These are phyloP conservation scores for Pythium angustatum DNA, from an alignment of 352 stramenopile genomes.

Conservation along the genomic window DNA sequence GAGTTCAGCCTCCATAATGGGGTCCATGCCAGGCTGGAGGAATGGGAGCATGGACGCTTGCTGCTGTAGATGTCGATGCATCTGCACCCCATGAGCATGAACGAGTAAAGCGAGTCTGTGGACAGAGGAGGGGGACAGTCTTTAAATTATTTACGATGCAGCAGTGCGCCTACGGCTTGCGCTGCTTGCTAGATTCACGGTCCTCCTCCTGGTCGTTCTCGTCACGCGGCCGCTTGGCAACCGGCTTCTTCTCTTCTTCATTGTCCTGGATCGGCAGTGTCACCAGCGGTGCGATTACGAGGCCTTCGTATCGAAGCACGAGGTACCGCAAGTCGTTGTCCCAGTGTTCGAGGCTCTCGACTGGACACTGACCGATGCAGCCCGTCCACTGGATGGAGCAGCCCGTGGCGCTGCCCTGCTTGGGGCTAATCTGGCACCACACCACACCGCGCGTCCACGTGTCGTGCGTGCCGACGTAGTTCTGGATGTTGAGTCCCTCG, in stretches of 20 bases:
- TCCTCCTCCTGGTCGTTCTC: background rate
- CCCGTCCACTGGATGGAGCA: conserved; percentile 55
- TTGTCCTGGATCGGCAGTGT: conserved; percentile 25
- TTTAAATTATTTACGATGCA: conserved; percentile 1
- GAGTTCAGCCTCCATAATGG: too few species aligned
- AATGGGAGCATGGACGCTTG: background rate
- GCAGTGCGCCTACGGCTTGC: background rate
- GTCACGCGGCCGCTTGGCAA: conserved; percentile 3
- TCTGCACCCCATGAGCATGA: background rate
- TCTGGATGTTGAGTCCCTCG: conserved; percentile 54
- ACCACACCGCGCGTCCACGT: conserved; percentile 53
- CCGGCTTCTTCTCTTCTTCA: background rate
- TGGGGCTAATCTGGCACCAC: conserved; percentile 47
- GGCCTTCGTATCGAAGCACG: conserved; percentile 56
- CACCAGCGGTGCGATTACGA: conserved; percentile 44
- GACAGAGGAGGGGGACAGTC: background rate
- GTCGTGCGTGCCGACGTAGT: conserved; percentile 48
- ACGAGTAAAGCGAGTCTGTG: background rate
- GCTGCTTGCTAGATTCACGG: conserved; percentile 6
- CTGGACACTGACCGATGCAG: conserved; percentile 42
- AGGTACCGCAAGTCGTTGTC: conserved; percentile 65
- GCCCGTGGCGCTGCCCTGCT: conserved; percentile 21
- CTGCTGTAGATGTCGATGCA: background rate
- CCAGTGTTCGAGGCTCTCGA: conserved; percentile 53
- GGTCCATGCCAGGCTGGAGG: background rate